Evolutionary conservation across 495 filamentous ascomycete genomes (phyloP).

Genomic region (Pyronema omphalodes): DNA sequence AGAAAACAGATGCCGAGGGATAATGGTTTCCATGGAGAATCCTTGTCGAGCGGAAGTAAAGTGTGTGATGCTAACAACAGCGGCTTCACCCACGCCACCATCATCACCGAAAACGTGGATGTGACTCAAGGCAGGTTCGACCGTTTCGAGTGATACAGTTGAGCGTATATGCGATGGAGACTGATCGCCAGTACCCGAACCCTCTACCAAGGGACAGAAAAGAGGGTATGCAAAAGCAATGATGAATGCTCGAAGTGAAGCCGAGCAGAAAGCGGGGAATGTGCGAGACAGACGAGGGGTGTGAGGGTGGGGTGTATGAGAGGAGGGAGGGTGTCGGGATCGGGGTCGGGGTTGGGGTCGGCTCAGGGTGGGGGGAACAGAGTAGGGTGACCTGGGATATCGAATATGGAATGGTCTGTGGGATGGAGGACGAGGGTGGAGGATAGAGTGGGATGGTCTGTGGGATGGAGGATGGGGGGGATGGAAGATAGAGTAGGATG

Average conservation of each 20-base stretch:
- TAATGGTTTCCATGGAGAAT: not conserved
- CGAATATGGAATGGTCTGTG: no score
- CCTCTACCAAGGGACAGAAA: not conserved
- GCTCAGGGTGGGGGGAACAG: no score
- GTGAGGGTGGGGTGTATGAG: not conserved
- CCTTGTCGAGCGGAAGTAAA: not conserved
- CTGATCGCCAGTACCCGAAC: not conserved
- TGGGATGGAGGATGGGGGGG: no score
- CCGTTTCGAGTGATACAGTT: not conserved
- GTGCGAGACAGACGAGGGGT: not conserved
- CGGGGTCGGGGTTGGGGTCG: no score
- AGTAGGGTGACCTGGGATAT: no score
- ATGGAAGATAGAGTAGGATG: no score
- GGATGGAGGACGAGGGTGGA: no score
- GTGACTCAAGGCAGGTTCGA: conserved; percentile 13
- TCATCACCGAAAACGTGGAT: conserved; percentile 22
- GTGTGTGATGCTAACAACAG: not conserved
- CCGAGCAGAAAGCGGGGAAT: not conserved
- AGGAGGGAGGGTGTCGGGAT: no score
- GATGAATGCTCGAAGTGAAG: not conserved
- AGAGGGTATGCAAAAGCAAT: not conserved
- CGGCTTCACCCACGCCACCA: conserved; percentile 3
- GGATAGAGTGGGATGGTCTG: no score
- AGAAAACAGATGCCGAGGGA: not conserved
- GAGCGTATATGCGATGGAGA: not conserved